Evolutionary conservation across 2,329 filamentous ascomycete species (phyloP).

Genomic region (Sclerotinia trifoliorum): DNA sequence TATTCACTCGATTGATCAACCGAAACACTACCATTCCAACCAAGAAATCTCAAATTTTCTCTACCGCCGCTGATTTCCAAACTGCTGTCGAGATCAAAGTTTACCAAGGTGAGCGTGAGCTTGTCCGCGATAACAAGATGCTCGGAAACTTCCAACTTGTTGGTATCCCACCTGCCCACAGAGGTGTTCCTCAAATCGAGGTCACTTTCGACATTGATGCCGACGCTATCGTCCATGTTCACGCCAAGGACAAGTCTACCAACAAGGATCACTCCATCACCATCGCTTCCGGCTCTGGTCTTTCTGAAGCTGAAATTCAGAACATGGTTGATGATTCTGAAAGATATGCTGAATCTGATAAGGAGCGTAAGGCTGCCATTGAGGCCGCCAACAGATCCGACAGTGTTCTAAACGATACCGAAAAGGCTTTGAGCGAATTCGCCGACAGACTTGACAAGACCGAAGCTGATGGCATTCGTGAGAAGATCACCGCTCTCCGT

Average conservation of each 20-base stretch:
- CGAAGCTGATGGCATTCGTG: slow-evolving; percentile 86
- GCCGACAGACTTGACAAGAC: slow-evolving; percentile 95
- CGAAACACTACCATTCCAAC: slow-evolving; percentile 98
- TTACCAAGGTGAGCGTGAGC: slow-evolving; percentile 99
- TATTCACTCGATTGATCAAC: slow-evolving; percentile 98
- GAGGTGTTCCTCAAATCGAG: slow-evolving; percentile 93
- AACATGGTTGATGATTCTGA: slow-evolving; percentile 97
- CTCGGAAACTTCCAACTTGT: slow-evolving; percentile 99
- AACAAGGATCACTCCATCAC: slow-evolving; percentile 99
- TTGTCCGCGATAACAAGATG: slow-evolving; percentile 97
- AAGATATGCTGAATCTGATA: slow-evolving; percentile 91
- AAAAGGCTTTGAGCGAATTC: slow-evolving; percentile 97
- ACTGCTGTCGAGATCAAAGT: slow-evolving; percentile 99
- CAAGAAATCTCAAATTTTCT: slow-evolving; percentile 99
- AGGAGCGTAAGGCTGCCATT: slow-evolving; percentile 93
- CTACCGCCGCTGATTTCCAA: slow-evolving; percentile 96
- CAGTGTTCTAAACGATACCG: slow-evolving; percentile 93
- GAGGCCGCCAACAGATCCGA: slow-evolving; percentile 97
- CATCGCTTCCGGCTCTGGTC: slow-evolving; percentile 95
- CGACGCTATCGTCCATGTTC: slow-evolving; percentile 95
- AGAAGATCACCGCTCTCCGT: slow-evolving; percentile 85
- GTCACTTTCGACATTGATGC: slow-evolving; percentile 99
- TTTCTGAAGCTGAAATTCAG: slow-evolving; percentile 91
- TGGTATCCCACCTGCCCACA: slow-evolving; percentile 92
- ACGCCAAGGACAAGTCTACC: slow-evolving; percentile 98